Conservation (phyloP, 768 basidiomycete genomes). For the Clathrus columnatus region DNA sequence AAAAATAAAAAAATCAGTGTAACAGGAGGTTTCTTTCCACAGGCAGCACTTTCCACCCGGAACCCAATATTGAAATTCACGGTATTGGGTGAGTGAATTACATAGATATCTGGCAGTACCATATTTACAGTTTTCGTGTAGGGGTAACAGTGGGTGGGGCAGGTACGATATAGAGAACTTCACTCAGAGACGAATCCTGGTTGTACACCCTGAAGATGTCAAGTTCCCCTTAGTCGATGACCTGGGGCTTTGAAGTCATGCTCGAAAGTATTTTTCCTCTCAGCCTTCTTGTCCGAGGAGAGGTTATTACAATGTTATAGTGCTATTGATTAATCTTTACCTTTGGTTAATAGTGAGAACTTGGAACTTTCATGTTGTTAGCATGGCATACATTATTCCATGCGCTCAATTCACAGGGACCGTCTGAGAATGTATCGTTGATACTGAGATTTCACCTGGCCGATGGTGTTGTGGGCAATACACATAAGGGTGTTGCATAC, state of each 20-base stretch:
- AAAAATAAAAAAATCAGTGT: constrained; percentile 22
- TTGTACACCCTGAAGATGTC: constrained; percentile 29
- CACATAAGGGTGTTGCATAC: too few relatives aligned
- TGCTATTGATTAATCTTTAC: too few relatives aligned
- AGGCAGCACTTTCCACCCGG: constrained; percentile 40
- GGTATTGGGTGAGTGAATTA: constrained; percentile 38
- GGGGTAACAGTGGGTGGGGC: constrained; percentile 37
- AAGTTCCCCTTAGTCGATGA: constrained; percentile 10
- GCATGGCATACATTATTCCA: too few relatives aligned
- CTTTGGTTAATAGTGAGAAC: too few relatives aligned
- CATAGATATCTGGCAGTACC: background rate
- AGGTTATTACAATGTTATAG: too few relatives aligned
- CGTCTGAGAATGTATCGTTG: too few relatives aligned
- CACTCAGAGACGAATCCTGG: constrained; percentile 36
- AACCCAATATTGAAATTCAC: constrained; percentile 28
- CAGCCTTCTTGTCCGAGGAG: background rate
- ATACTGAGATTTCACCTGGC: too few relatives aligned
- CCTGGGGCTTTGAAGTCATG: background rate
- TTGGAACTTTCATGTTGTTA: too few relatives aligned
- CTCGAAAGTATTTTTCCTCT: background rate
- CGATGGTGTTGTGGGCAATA: too few relatives aligned
- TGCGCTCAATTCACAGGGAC: too few relatives aligned
- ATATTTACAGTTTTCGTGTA: constrained; percentile 4
- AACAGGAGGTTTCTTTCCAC: background rate
- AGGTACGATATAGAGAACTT: constrained; percentile 44